Conservation (phyloP, 2,329 filamentous ascomycete species). For the Venturia oleaginea region DNA sequence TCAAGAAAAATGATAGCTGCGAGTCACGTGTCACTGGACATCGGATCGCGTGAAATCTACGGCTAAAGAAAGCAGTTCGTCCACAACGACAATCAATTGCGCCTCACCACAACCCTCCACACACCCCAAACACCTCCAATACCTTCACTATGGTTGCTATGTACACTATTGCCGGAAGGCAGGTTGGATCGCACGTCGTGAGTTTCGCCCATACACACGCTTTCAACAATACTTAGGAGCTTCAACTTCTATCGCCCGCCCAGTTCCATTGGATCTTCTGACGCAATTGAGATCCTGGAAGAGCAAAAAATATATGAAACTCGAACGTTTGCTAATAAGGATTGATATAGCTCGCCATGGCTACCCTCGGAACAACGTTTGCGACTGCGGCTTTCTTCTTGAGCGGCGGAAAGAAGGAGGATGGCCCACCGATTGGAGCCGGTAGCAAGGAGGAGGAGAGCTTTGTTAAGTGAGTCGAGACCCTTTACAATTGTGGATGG, state of each 20-base stretch:
- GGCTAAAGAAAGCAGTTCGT: too few relatives aligned
- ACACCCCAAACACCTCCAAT: conserved; percentile 17
- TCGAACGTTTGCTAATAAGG: conserved; percentile 1
- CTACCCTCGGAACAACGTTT: conserved; percentile 43
- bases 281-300: background rate
- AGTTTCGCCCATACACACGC: conserved; percentile 20
- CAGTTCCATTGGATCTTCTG: background rate
- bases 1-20: too few relatives aligned
- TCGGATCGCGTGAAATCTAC: background rate
- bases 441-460: conserved; percentile 59
- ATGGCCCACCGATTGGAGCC: conserved; percentile 52
- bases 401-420: conserved; percentile 29
- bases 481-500: background rate
- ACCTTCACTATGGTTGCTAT: conserved; percentile 40
- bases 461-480: conserved; percentile 49
- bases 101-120: conserved; percentile 18
- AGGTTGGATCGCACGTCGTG: conserved; percentile 47
- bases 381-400: conserved; percentile 35
- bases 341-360: conserved; percentile 49
- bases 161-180: conserved; percentile 42
- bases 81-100: conserved; percentile 5
- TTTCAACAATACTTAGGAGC: background rate
- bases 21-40: background rate
- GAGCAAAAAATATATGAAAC: background rate
- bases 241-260: background rate